Percentiles rank a stretch among this genome's conserved stretches.
Evolutionary conservation across 768 basidiomycete genomes (phyloP).

Genomic region (Phylloporus sp.): DNA sequence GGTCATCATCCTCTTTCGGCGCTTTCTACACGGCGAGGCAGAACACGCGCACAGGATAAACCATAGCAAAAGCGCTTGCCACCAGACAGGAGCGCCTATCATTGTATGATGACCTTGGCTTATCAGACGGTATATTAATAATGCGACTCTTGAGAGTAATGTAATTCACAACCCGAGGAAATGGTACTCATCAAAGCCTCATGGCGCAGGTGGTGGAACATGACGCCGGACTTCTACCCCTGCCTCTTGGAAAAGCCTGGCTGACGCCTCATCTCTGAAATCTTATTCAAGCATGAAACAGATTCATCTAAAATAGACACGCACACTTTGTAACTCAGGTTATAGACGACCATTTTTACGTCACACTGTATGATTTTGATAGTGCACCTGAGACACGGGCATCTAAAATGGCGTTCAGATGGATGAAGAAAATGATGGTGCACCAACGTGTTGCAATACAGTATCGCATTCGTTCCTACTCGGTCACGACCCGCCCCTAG

Average conservation of each 20-base stretch:
- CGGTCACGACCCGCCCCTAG: conserved; percentile 92
- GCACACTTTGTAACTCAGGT: conserved; percentile 92
- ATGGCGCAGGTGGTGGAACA: conserved; percentile 39
- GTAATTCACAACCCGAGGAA: not conserved
- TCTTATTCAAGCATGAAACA: not conserved
- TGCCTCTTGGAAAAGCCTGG: conserved; percentile 71
- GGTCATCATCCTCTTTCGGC: no score
- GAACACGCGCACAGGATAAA: not conserved
- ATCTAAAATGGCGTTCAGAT: conserved; percentile 46
- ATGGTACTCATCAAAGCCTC: conserved; percentile 6
- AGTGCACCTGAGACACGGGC: conserved; percentile 94
- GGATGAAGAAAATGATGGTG: not conserved
- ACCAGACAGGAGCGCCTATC: conserved; percentile 45
- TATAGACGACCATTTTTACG: conserved; percentile 90
- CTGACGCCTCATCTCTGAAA: conserved; percentile 76
- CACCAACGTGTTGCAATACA: conserved; percentile 97
- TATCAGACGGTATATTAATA: conserved; percentile 64
- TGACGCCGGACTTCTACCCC: conserved; percentile 78
- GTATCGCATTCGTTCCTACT: conserved; percentile 73
- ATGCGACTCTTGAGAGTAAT: conserved; percentile 22
- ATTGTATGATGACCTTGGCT: conserved; percentile 46
- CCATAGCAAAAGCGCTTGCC: conserved; percentile 48
- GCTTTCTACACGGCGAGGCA: no score
- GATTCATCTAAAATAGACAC: conserved; percentile 25
- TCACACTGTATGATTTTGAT: conserved; percentile 97